Conservation (phyloP, 179 eudicot species). For the Silene vulgaris region DNA sequence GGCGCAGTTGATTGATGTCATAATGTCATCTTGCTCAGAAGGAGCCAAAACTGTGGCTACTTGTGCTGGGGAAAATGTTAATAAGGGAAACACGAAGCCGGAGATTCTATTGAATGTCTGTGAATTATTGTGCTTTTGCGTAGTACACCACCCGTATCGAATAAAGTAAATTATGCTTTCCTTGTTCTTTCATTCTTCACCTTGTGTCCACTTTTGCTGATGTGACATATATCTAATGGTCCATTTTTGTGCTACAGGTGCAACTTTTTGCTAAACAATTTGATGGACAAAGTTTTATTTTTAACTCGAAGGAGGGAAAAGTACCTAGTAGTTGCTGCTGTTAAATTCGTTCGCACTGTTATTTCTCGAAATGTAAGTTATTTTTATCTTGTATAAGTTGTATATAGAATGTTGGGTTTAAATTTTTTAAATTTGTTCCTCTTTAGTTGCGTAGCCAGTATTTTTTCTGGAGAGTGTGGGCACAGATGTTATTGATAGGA, state of each 20-base stretch:
- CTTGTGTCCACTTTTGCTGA: constrained; percentile 15
- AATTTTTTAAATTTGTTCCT: neutral
- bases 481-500: neutral
- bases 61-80: constrained; percentile 33
- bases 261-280: constrained; percentile 69
- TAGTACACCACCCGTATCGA: constrained; percentile 75
- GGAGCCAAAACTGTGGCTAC: constrained; percentile 32
- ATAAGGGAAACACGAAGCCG: constrained; percentile 47
- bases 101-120: constrained; percentile 77
- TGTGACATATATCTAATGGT: constrained; percentile 14
- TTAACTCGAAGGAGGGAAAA: constrained; percentile 76
- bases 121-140: constrained; percentile 86
- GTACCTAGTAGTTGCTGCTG: constrained; percentile 83
- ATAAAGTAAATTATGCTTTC: constrained; percentile 56
- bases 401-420: constrained; percentile 3
- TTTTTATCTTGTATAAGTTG: constrained; percentile 9
- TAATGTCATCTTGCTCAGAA: constrained; percentile 63
- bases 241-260: constrained; percentile 50
- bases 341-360: constrained; percentile 78
- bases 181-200: constrained; percentile 8
- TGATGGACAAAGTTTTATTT: constrained; percentile 65
- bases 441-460: neutral
- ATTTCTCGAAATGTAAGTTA: constrained; percentile 78
- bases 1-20: constrained; percentile 70
- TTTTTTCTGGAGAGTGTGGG: neutral